Conservation (phyloP, 495 filamentous ascomycete species). For the Entonaema liquescens region DNA sequence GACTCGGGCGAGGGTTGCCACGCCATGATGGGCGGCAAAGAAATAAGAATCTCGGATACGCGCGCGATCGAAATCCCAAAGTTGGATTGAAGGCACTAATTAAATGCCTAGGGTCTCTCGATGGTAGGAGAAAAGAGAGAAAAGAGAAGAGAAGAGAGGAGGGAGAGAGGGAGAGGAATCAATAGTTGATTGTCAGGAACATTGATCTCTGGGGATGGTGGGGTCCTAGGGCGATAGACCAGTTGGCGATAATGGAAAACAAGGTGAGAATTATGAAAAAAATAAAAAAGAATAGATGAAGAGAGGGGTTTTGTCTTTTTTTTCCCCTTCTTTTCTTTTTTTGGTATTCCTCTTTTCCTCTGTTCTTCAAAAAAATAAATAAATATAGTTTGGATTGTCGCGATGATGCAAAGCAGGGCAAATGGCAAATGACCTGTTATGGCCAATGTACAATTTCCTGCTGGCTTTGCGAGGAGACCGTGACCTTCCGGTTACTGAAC, state of each 20-base stretch:
- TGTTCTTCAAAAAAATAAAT: not conserved
- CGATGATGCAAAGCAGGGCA: slow-evolving; percentile 20
- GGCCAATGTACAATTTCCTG: slow-evolving; percentile 23
- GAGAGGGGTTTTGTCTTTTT: not conserved
- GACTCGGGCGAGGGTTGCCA: slow-evolving; percentile 93
- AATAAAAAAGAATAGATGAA: slow-evolving; percentile 4
- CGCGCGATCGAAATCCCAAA: slow-evolving; percentile 12
- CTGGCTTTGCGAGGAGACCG: slow-evolving; percentile 9
- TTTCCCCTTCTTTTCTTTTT: not conserved
- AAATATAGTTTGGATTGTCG: slow-evolving; percentile 12
- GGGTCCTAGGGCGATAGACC: slow-evolving; percentile 25
- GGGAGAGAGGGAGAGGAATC: slow-evolving; percentile 6
- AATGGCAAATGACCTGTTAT: slow-evolving; percentile 25
- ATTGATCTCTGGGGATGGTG: slow-evolving; percentile 34
- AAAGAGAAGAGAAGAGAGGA: not conserved
- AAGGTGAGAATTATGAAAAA: slow-evolving; percentile 12
- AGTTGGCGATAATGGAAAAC: slow-evolving; percentile 28
- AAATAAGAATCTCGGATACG: slow-evolving; percentile 4
- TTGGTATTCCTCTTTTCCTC: too few species aligned
- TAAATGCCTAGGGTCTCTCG: slow-evolving; percentile 3
- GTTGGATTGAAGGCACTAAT: not conserved
- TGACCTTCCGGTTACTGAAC: slow-evolving; percentile 27
- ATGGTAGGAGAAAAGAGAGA: slow-evolving; percentile 2
- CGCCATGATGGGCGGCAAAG: slow-evolving; percentile 66
- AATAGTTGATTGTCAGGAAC: slow-evolving; percentile 34